Base-by-base conservation (phyloP, 495 filamentous ascomycete genomes). In the Choiromyces venosus region DNA sequence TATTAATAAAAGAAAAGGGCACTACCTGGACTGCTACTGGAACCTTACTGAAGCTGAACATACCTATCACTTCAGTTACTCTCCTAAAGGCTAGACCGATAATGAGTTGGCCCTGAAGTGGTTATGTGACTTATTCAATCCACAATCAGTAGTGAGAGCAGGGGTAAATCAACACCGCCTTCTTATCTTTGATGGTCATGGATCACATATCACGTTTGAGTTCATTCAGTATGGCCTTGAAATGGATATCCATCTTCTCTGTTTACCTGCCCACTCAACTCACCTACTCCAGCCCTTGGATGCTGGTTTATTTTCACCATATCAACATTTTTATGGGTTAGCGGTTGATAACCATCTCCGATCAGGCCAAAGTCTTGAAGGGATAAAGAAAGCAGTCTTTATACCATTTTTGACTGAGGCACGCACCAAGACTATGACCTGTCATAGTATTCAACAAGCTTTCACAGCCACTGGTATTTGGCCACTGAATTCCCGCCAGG, bases 181-280 rank as follows among this genome's bases (percentile, higher is more conserved):
- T 7, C 35, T 72, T 16, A 72, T 75, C 38, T 10, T 75, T 21
- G 64, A 75, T 38, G 73, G 73, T 2, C 35, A 75, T 37, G 19
- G 39, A 3, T 75, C 69, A 5, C 64, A 75, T 42, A 44, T 68
- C 29, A 65, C 5, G 16, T 71, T 64, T 40, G 61, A 67, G 9
- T 74, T 71, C 14, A 46, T 74, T 21, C 25, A 74, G n/a, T 71
- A 65, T 52, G 65, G 72, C 14, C 33, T 68, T 39, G 21, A 37
- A 14, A 7, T 46, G 65, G 29, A 10, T 21, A 44, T 44, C 42
- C 42, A 44, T 5, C 42, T 21, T 44, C 4, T 44, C 3, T 44
- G 42, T 7, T 21, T 44, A 7, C 42, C 42, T 21, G 1, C 42
- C 4, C 4, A 21, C 19, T 44, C 42, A 29, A 44, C 67, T 14